A percentile compares a stretch with the other conserved stretches of the same genome.
phyloP scores from a whole-genome alignment of 345 rosid species.

The Hibiscus tridactylites region DNA sequence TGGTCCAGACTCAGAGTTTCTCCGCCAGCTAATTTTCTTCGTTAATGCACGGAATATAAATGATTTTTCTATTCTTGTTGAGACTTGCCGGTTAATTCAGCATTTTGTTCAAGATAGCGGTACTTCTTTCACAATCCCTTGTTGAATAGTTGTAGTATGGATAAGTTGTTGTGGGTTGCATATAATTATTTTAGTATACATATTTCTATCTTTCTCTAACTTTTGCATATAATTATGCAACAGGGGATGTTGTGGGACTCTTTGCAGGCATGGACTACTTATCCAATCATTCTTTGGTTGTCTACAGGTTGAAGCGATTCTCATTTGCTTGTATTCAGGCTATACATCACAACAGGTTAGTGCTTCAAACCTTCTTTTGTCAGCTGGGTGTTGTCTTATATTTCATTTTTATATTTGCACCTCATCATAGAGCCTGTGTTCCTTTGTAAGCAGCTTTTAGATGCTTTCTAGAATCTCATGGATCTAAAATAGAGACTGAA shows the following conservation, averaged over 20 bases:
- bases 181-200: too few relatives aligned
- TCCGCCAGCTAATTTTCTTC: slow-evolving; percentile 69
- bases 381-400: background rate
- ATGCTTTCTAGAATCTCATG: background rate
- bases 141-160: background rate
- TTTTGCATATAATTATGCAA: slow-evolving; percentile 11
- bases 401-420: background rate
- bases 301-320: slow-evolving; percentile 65
- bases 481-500: background rate
- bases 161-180: slow-evolving; percentile 5
- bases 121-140: slow-evolving; percentile 18
- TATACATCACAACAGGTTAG: slow-evolving; percentile 46
- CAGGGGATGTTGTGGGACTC: slow-evolving; percentile 68
- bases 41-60: slow-evolving; percentile 45
- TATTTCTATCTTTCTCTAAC: background rate
- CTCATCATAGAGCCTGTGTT: background rate
- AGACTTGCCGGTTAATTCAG: slow-evolving; percentile 55
- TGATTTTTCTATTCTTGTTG: slow-evolving; percentile 59
- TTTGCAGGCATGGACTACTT: slow-evolving; percentile 55
- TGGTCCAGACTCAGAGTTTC: slow-evolving; percentile 78
- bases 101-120: slow-evolving; percentile 44
- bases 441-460: background rate
- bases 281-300: slow-evolving; percentile 48
- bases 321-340: slow-evolving; percentile 13
- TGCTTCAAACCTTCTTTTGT: slow-evolving; percentile 4